Evolutionary conservation across 257 asterid genomes (phyloP).

Genomic region (Salvia miltiorrhiza): DNA sequence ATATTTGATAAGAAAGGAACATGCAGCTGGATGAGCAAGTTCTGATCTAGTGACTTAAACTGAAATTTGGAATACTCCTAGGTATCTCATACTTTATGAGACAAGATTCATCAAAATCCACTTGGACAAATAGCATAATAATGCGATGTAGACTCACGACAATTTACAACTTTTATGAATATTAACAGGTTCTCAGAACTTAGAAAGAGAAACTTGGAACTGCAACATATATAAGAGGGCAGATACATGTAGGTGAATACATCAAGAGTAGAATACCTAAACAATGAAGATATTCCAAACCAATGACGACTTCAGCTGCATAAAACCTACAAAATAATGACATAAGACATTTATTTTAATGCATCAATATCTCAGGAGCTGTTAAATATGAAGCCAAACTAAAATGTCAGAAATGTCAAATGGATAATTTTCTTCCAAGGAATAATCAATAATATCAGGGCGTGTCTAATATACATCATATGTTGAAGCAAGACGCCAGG

Average conservation of each 20-base stretch:
- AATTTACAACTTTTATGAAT: background rate
- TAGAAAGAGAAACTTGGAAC: background rate
- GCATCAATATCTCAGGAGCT: background rate
- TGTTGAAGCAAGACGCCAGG: background rate
- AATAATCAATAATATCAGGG: background rate
- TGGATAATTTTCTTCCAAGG: background rate
- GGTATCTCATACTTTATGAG: background rate
- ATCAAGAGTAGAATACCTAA: conserved; percentile 49
- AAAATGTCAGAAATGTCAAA: background rate
- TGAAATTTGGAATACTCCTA: background rate
- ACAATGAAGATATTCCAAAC: conserved; percentile 97
- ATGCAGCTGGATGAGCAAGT: background rate
- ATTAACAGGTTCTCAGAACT: background rate
- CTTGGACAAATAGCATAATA: background rate
- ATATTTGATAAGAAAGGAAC: background rate
- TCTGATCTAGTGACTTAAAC: background rate
- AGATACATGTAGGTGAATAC: conserved; percentile 5
- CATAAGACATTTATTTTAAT: conserved; percentile 1
- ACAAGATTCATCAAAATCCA: background rate
- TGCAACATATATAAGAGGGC: background rate
- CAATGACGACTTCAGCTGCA: conserved; percentile 91
- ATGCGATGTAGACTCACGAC: background rate
- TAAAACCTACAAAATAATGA: conserved; percentile 59
- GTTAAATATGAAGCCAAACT: conserved; percentile 10
- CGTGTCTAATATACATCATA: background rate